Percentiles rank a stretch among this genome's conserved stretches.
Evolutionary conservation across 2,329 filamentous ascomycete genomes (phyloP).

Genomic region (Ceratocystis albifundus): DNA sequence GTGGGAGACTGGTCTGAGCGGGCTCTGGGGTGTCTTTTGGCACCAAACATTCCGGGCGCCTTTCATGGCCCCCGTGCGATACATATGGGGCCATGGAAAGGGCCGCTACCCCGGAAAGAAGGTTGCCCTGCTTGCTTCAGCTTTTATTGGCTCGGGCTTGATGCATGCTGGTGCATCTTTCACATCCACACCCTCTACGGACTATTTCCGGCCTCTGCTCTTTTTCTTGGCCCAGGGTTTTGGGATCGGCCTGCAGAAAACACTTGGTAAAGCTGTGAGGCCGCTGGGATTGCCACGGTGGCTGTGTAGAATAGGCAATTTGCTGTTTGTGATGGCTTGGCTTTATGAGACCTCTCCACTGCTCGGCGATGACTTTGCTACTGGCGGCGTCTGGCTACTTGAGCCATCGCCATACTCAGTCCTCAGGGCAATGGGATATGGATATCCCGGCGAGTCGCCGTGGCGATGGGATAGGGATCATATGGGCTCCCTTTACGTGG

Average conservation of each 20-base stretch:
- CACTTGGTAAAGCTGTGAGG: constrained; percentile 25
- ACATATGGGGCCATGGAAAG: constrained; percentile 34
- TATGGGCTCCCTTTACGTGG: constrained; percentile 45
- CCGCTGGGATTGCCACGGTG: constrained; percentile 33
- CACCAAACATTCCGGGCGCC: constrained; percentile 76
- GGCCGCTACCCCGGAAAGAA: constrained; percentile 23
- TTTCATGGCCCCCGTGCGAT: constrained; percentile 50
- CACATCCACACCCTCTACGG: constrained; percentile 46
- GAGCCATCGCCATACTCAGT: constrained; percentile 71
- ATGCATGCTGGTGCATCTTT: constrained; percentile 62
- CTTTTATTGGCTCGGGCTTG: constrained; percentile 55
- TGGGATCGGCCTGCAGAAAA: constrained; percentile 51
- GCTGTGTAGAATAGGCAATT: constrained; percentile 45
- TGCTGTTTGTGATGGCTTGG: constrained; percentile 54
- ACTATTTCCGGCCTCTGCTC: constrained; percentile 42
- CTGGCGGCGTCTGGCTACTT: constrained; percentile 63
- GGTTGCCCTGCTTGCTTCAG: constrained; percentile 33
- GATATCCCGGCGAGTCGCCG: constrained; percentile 48
- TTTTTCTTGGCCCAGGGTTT: constrained; percentile 65
- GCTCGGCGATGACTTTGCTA: constrained; percentile 65
- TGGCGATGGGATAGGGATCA: constrained; percentile 53
- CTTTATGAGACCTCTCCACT: constrained; percentile 52
- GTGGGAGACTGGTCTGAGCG: constrained; percentile 58
- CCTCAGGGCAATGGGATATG: constrained; percentile 55
- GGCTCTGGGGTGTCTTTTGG: constrained; percentile 81